Conservation (phyloP, 352 stramenopile genomes). For the Chrysophaeum taylorii region DNA sequence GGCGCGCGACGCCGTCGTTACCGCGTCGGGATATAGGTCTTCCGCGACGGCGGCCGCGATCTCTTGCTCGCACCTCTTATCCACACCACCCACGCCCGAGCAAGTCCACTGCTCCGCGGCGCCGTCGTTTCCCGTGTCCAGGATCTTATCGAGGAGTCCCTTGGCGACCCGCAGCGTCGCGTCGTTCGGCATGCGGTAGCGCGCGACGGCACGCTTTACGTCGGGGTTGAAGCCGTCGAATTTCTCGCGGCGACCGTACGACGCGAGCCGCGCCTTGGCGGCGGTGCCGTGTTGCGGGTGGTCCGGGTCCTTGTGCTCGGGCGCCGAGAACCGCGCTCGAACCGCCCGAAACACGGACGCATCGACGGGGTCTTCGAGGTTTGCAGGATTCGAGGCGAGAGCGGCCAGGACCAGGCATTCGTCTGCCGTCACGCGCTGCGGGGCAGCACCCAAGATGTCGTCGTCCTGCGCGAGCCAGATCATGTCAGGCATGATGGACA, state of each 20-base stretch:
- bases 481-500: conserved; percentile 42
- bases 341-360: conserved; percentile 34
- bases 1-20: too few relatives aligned
- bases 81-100: neutral
- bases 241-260: too few relatives aligned
- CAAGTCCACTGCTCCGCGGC: conserved; percentile 48
- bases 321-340: too few relatives aligned
- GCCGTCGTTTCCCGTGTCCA: conserved; percentile 41
- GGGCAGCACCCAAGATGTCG: conserved; percentile 15
- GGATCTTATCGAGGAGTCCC: conserved; percentile 42
- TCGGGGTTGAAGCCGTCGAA: conserved; percentile 42
- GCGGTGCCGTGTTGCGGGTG: too few relatives aligned
- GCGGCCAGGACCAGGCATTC: conserved; percentile 41
- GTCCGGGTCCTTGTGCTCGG: too few relatives aligned
- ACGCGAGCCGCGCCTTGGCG: too few relatives aligned
- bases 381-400: conserved; percentile 45
- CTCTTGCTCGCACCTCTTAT: neutral
- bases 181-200: conserved; percentile 29
- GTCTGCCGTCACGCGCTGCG: conserved; percentile 32
- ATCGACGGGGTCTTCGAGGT: conserved; percentile 54
- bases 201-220: conserved; percentile 42
- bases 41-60: too few relatives aligned
- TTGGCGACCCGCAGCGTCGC: conserved; percentile 44
- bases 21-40: too few relatives aligned
- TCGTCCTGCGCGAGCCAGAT: too few relatives aligned